Evolutionary conservation across 768 basidiomycete genomes (phyloP), one percentile per base, ranked within the genome.

Genomic region (Guyanaporus albipodus): DNA sequence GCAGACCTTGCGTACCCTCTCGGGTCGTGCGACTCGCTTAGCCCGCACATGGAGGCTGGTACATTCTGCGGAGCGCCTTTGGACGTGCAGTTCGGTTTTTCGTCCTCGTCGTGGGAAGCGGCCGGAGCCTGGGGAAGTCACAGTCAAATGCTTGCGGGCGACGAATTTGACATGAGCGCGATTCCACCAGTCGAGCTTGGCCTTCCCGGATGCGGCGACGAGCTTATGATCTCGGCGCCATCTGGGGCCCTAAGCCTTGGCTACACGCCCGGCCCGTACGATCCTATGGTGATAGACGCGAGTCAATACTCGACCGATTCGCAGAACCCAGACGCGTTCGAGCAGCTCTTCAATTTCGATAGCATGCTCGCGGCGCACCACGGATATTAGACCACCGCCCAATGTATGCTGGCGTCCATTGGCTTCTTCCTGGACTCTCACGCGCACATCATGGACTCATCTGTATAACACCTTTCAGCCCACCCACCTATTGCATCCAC

Each of bases 131-230:
- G 72, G 71, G 62, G 60, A 7, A 59, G 58, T 61, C 49, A 72
- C 56, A 19, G 52, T 54, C 62, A 67, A 39, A 53, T 70, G 45
- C 66, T 85, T 36, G 68, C 68, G 31, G 74, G 72, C 45, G 80
- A 83, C 61, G 84, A 86, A 66, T 87, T 85, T 60, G 83, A 85
- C 58, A 63, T 87, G 52, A 67, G 58, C 54, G 68, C 80, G 19
- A 87, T 87, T 52, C 83, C 82, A 2, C 77, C 83, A 0, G 74
- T 85, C 61, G 76, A 83, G 51, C 69, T 85, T 43, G 79, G 78
- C 14, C 59, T 77, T 49, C 70, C 76, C 38, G 79, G 78, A 35
- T 73, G 68, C 37, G 70, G 70, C 27, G 52, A 64, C 35, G 56
- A 60, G n/a, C 38, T 58, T 4, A 24, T 57, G 46, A 32, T 50